phyloP scores from a whole-genome alignment of 176 grass and related monocot genomes.

The Themeda triandra region DNA sequence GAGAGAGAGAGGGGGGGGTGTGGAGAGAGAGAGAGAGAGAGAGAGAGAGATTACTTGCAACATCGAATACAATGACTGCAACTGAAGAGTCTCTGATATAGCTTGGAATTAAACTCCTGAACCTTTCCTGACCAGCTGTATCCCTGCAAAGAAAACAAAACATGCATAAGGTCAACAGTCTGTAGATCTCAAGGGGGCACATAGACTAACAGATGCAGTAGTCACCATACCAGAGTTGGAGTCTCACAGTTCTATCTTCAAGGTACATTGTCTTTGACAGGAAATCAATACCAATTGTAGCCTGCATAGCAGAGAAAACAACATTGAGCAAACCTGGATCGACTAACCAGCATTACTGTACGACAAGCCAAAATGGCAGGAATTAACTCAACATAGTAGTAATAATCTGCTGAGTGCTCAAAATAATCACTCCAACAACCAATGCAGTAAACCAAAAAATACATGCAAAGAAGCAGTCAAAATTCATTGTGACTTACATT shows the following conservation, averaged over 20 bases:
- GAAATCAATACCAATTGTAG: conserved; percentile 96
- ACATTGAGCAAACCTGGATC: not conserved
- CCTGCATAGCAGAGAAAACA: conserved; percentile 49
- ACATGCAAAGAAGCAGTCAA: not conserved
- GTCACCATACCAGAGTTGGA: conserved; percentile 78
- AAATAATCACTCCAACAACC: not conserved
- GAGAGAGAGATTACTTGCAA: conserved; percentile 66
- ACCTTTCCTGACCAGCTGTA: conserved; percentile 96
- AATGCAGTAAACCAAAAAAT: not conserved
- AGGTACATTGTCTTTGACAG: conserved; percentile 96
- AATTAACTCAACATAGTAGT: not conserved
- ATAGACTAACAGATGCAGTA: not conserved
- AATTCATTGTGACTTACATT: not conserved
- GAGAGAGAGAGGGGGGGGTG: too few relatives aligned
- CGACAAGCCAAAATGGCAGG: not conserved
- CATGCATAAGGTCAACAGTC: not conserved
- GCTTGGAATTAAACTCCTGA: conserved; percentile 96
- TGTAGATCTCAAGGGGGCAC: not conserved
- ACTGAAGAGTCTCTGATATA: conserved; percentile 98
- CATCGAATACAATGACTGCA: conserved; percentile 95
- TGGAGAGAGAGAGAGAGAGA: not conserved
- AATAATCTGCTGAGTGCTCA: not conserved
- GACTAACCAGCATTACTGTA: not conserved
- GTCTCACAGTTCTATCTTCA: conserved; percentile 94
- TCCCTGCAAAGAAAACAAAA: conserved; percentile 58